Conservation (phyloP, 495 filamentous ascomycete species). For the Evernia prunastri region DNA sequence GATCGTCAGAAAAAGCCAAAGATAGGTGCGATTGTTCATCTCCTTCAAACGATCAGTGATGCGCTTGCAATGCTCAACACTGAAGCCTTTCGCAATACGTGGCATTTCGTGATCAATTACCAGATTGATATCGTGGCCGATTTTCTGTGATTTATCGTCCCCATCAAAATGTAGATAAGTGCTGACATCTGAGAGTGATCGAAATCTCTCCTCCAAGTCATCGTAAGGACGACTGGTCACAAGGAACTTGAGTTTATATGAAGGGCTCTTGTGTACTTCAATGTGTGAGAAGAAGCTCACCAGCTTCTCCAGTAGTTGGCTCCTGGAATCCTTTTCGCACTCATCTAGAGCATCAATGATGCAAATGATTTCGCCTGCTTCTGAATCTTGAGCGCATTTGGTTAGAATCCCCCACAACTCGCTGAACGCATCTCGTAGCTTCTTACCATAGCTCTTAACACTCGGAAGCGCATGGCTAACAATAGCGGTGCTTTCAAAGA, state of each 20-base stretch:
- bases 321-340: conserved; percentile 28
- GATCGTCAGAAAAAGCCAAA: conserved; percentile 40
- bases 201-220: conserved; percentile 30
- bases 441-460: conserved; percentile 31
- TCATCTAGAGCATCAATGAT: conserved; percentile 42
- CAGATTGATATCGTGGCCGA: conserved; percentile 36
- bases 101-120: conserved; percentile 33
- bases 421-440: conserved; percentile 32
- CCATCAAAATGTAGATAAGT: conserved; percentile 30
- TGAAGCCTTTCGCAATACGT: conserved; percentile 21
- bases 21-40: conserved; percentile 42
- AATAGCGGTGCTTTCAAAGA: conserved; percentile 32
- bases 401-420: conserved; percentile 41
- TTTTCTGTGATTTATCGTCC: conserved; percentile 29
- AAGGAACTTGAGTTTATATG: conserved; percentile 34
- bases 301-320: conserved; percentile 27
- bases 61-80: conserved; percentile 1
- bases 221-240: conserved; percentile 41
- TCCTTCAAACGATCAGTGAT: conserved; percentile 30
- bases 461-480: conserved; percentile 28
- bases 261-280: conserved; percentile 7
- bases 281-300: conserved; percentile 24
- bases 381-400: conserved; percentile 28
- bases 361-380: conserved; percentile 42
- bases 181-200: conserved; percentile 26